phyloP scores from a whole-genome alignment of 306 rosid genomes.

The Spatholobus suberectus region DNA sequence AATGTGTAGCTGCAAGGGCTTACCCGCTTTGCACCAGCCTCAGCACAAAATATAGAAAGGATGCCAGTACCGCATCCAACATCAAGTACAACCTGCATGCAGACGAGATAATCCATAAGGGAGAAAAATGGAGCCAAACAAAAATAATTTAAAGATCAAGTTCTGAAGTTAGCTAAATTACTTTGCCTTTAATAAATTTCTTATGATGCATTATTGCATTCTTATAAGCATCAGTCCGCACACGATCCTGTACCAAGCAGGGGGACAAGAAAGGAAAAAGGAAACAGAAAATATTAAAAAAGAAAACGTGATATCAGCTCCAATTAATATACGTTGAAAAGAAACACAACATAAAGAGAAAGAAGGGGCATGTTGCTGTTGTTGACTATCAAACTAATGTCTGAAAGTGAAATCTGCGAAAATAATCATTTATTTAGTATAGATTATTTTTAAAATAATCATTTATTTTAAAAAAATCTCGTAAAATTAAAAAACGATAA shows the following conservation, averaged over 20 bases:
- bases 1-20: conserved; percentile 30
- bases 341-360: not conserved
- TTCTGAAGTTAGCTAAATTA: conserved; percentile 38
- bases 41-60: conserved; percentile 87
- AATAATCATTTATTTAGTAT: too few species aligned
- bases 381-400: too few species aligned
- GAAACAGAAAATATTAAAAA: not conserved
- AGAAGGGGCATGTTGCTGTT: too few species aligned
- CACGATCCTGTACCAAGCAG: conserved; percentile 58
- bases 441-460: too few species aligned
- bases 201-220: conserved; percentile 67
- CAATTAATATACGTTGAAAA: too few species aligned
- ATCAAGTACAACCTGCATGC: conserved; percentile 73
- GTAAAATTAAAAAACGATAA: too few species aligned
- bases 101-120: conserved; percentile 17
- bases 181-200: conserved; percentile 65
- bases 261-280: not conserved
- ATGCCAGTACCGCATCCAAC: conserved; percentile 90
- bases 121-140: not conserved
- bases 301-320: not conserved
- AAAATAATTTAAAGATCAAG: not conserved
- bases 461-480: too few species aligned
- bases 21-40: conserved; percentile 92
- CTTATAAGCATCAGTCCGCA: conserved; percentile 72
- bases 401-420: too few species aligned